These are phyloP conservation scores for Leucogyrophana mollusca DNA, from an alignment of 768 basidiomycete genomes.

Conservation along the genomic window DNA sequence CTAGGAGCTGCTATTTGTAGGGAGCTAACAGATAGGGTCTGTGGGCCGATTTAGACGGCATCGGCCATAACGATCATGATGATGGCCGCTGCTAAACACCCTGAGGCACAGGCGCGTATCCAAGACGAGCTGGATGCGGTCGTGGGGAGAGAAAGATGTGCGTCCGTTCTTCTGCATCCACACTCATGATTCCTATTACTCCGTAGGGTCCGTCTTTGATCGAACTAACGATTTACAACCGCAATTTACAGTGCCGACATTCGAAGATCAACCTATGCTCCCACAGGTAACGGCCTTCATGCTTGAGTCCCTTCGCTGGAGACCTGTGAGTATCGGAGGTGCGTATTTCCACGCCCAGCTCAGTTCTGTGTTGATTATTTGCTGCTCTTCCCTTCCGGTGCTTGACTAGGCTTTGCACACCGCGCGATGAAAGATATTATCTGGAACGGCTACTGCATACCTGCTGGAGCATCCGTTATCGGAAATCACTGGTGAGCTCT, in stretches of 20 bases:
- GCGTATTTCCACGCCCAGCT: conserved; percentile 5
- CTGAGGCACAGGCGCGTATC: conserved; percentile 45
- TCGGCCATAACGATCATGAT: conserved; percentile 53
- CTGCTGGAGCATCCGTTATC: conserved; percentile 36
- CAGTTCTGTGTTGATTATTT: neutral
- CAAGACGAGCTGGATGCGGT: conserved; percentile 54
- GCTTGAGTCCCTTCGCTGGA: conserved; percentile 36
- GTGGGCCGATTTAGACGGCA: conserved; percentile 22
- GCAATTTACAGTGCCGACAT: conserved; percentile 33
- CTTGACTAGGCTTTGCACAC: conserved; percentile 54
- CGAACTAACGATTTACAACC: neutral
- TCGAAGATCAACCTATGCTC: conserved; percentile 31
- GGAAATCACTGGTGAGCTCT: conserved; percentile 36
- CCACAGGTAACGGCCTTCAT: conserved; percentile 36
- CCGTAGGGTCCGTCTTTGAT: no score
- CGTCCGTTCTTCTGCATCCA: neutral
- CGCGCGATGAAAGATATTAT: conserved; percentile 57
- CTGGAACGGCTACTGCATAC: conserved; percentile 36
- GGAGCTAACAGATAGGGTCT: neutral
- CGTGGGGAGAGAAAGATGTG: conserved; percentile 38
- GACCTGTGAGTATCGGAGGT: conserved; percentile 33
- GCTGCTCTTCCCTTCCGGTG: no score
- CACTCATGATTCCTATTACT: neutral
- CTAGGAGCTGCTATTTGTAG: neutral
- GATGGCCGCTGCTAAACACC: conserved; percentile 53